phyloP scores from a whole-genome alignment of 192 early-diverging fungal species.

The Backusella mclennaniae region DNA sequence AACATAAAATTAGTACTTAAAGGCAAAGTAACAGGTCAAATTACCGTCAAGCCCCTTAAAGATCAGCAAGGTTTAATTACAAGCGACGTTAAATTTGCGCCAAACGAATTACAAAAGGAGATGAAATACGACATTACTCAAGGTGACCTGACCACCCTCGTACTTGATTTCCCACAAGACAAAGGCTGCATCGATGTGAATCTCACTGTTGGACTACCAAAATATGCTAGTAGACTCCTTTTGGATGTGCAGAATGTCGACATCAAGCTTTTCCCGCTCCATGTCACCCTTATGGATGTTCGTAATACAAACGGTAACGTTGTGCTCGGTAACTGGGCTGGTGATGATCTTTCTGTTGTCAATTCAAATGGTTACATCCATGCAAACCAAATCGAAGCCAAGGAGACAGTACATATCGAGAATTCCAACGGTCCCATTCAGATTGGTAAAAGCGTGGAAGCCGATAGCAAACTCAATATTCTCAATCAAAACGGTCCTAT shows the following conservation, averaged over 20 bases:
- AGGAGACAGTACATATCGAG: neutral
- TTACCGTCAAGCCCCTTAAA: neutral
- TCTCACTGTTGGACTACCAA: neutral
- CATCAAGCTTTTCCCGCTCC: neutral
- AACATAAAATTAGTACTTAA: neutral
- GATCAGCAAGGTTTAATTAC: neutral
- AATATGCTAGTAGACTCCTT: neutral
- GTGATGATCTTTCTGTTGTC: neutral
- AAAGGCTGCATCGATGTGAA: constrained; percentile 1
- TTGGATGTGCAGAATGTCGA: neutral
- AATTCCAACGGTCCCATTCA: constrained; percentile 1
- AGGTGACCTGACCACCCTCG: neutral
- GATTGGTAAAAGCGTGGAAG: neutral
- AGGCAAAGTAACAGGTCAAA: neutral
- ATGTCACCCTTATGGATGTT: neutral
- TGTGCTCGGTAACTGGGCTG: neutral
- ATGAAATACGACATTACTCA: neutral
- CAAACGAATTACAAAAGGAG: neutral
- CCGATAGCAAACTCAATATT: neutral
- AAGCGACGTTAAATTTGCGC: neutral
- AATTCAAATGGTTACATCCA: neutral
- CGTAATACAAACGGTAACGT: neutral
- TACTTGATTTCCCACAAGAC: neutral
- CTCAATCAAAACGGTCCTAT: neutral
- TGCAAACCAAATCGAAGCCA: neutral